These are phyloP conservation scores for Aspergillus sclerotialis DNA, from an alignment of 2,329 filamentous ascomycete genomes.

Conservation along the genomic window DNA sequence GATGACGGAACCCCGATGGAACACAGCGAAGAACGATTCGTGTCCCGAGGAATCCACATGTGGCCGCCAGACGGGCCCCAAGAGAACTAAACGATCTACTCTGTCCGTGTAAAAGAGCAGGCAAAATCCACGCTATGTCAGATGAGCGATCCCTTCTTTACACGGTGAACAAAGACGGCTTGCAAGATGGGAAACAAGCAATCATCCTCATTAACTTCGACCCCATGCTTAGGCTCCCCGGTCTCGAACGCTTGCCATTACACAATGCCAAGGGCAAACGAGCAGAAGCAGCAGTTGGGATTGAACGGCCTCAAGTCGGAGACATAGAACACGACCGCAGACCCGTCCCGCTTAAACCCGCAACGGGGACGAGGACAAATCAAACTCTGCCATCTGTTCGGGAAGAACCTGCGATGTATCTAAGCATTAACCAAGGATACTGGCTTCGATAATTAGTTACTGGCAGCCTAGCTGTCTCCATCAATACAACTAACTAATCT, in stretches of 20 bases:
- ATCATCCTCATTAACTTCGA: conserved; percentile 36
- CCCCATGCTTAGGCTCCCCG: conserved; percentile 25
- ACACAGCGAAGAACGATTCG: conserved; percentile 32
- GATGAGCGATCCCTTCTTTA: conserved; percentile 37
- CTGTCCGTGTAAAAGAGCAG: conserved; percentile 29
- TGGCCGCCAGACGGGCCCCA: conserved; percentile 38
- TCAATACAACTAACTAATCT: no score
- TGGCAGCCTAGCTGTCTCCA: no score
- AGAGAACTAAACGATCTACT: conserved; percentile 31
- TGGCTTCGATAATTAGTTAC: conserved; percentile 17
- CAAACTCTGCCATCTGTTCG: conserved; percentile 16
- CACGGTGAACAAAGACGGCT: conserved; percentile 23
- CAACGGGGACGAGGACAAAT: conserved; percentile 6
- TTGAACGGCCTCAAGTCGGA: conserved; percentile 10
- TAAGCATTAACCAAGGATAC: conserved; percentile 19
- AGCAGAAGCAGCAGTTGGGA: conserved; percentile 4
- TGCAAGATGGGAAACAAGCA: conserved; percentile 18
- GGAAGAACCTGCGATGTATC: conserved; percentile 21
- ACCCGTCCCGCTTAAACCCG: conserved; percentile 3
- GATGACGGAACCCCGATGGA: conserved; percentile 19
- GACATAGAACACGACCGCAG: conserved; percentile 8
- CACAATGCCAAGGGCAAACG: background rate
- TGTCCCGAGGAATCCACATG: conserved; percentile 30
- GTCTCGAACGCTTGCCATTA: conserved; percentile 9
- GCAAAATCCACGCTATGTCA: conserved; percentile 26